phyloP scores from a whole-genome alignment of 2,329 filamentous ascomycete genomes.

The Curvularia verruculosa region DNA sequence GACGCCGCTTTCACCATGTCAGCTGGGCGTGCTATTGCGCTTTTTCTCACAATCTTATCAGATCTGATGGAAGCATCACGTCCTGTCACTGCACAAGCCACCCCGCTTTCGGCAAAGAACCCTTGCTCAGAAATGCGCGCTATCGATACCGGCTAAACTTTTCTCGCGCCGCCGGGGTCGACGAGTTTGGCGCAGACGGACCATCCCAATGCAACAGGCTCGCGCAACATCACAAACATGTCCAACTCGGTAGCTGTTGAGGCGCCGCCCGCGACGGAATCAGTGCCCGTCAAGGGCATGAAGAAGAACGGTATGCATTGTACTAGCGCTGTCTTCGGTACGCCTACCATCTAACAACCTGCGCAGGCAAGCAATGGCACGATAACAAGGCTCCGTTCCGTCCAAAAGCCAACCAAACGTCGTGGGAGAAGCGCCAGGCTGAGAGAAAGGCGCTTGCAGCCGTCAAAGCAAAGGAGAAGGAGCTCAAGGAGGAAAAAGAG shows the following conservation, averaged over 20 bases:
- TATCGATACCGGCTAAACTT: conserved; percentile 38
- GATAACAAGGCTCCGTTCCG: conserved; percentile 82
- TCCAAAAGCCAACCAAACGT: conserved; percentile 75
- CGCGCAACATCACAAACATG: conserved; percentile 33
- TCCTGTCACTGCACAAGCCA: conserved; percentile 15
- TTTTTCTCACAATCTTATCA: conserved; percentile 27
- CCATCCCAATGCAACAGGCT: conserved; percentile 6
- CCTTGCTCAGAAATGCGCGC: neutral
- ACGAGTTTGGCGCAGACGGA: conserved; percentile 20
- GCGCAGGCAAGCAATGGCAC: conserved; percentile 93
- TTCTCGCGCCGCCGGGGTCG: conserved; percentile 29
- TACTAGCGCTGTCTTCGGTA: neutral
- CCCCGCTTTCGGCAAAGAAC: conserved; percentile 15
- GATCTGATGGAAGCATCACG: conserved; percentile 31
- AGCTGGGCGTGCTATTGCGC: conserved; percentile 1
- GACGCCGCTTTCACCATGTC: conserved; percentile 14
- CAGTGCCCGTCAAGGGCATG: conserved; percentile 62
- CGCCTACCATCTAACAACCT: conserved; percentile 21
- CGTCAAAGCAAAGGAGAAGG: conserved; percentile 91
- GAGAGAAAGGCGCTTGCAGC: conserved; percentile 72
- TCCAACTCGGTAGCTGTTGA: conserved; percentile 43
- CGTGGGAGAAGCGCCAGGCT: conserved; percentile 77
- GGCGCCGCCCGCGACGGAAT: conserved; percentile 51
- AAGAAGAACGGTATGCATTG: conserved; percentile 75
- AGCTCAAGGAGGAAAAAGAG: conserved; percentile 93